phyloP scores from a whole-genome alignment of 805 yeast species.

The Naumovozyma dairenensis region DNA sequence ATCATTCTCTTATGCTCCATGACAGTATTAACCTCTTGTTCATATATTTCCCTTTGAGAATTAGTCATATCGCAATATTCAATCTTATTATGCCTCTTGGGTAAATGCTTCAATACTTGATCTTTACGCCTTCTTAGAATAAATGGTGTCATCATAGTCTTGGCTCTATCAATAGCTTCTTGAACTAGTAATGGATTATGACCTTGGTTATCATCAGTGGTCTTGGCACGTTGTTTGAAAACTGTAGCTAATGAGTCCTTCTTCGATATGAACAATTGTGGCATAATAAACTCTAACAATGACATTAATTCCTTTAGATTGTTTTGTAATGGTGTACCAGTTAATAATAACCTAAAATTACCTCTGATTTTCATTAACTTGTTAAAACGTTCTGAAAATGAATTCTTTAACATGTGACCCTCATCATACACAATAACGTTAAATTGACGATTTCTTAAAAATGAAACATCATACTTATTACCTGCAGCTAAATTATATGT shows the following conservation, averaged over 20 bases:
- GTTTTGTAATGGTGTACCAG: slow-evolving; percentile 97
- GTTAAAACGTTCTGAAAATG: slow-evolving; percentile 73
- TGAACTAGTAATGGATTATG: slow-evolving; percentile 78
- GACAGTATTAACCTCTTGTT: slow-evolving; percentile 40
- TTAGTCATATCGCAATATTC: slow-evolving; percentile 55
- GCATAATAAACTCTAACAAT: slow-evolving; percentile 81
- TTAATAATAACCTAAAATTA: slow-evolving; percentile 72
- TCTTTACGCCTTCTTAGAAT: slow-evolving; percentile 84
- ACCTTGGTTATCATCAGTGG: slow-evolving; percentile 41
- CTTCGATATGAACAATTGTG: slow-evolving; percentile 68
- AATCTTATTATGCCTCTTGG: slow-evolving; percentile 58
- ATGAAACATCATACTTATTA: slow-evolving; percentile 67
- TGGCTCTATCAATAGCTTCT: slow-evolving; percentile 88
- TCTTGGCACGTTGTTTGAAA: slow-evolving; percentile 79
- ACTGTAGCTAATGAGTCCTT: slow-evolving; percentile 72
- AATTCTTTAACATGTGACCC: slow-evolving; percentile 93
- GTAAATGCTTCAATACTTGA: slow-evolving; percentile 85
- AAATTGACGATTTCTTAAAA: slow-evolving; percentile 63
- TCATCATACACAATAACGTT: slow-evolving; percentile 92
- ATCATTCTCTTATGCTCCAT: slow-evolving; percentile 27
- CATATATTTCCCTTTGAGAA: slow-evolving; percentile 50
- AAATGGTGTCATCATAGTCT: slow-evolving; percentile 97
- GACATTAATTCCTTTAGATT: slow-evolving; percentile 86
- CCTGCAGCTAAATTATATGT: slow-evolving; percentile 91
- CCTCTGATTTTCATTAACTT: slow-evolving; percentile 81